Conservation (phyloP, 2,329 filamentous ascomycete genomes). For the Curvularia verruculosa region DNA sequence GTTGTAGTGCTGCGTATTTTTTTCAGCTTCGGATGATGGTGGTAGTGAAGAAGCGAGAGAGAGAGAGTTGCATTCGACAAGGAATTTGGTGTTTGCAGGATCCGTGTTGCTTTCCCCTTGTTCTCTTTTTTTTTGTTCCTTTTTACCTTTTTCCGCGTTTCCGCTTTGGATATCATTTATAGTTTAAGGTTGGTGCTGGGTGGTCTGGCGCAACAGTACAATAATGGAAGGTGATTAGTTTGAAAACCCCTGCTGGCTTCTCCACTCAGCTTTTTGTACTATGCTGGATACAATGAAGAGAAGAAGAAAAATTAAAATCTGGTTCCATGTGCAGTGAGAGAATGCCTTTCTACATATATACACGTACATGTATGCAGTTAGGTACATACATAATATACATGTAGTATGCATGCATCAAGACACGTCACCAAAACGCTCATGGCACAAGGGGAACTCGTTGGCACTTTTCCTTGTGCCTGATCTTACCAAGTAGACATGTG, state of each 20-base stretch:
- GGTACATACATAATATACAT: background rate
- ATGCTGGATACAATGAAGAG: background rate
- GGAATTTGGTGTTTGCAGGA: constrained; percentile 4
- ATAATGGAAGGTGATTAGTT: constrained; percentile 15
- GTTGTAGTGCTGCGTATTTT: constrained; percentile 7
- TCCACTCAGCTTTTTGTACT: constrained; percentile 3
- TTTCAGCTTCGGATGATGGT: constrained; percentile 2
- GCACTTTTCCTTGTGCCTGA: background rate
- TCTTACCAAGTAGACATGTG: too few relatives aligned
- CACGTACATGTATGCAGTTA: too few relatives aligned
- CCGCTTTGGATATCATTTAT: constrained; percentile 9
- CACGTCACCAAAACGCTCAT: background rate
- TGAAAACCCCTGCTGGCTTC: background rate
- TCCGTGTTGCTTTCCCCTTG: background rate
- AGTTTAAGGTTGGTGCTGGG: constrained; percentile 8
- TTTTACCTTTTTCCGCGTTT: constrained; percentile 4
- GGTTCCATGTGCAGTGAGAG: background rate
- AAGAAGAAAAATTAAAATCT: background rate
- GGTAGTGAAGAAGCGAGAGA: background rate
- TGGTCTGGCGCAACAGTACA: constrained; percentile 14
- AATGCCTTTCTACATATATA: background rate
- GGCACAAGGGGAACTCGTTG: background rate
- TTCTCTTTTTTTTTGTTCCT: background rate
- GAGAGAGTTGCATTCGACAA: constrained; percentile 13
- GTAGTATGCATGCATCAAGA: background rate